These are phyloP conservation scores for Elsinoe necatrix DNA, from an alignment of 2,329 filamentous ascomycete species.

Conservation along the genomic window DNA sequence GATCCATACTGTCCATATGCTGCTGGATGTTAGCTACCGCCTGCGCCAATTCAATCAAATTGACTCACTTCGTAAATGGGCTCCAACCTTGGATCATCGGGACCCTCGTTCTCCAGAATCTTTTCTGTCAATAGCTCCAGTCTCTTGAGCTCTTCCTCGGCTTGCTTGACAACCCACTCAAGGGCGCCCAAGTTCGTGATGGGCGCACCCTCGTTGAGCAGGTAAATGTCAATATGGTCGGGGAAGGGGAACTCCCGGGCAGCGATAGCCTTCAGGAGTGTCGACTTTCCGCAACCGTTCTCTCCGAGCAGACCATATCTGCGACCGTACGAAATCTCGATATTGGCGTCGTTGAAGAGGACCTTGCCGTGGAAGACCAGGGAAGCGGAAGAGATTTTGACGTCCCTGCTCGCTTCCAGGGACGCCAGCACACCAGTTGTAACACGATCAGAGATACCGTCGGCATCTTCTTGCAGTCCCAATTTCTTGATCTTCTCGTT, in stretches of 20 bases:
- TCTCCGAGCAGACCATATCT: constrained; percentile 93
- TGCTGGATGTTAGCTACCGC: constrained; percentile 31
- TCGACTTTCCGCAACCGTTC: constrained; percentile 99
- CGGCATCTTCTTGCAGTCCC: constrained; percentile 86
- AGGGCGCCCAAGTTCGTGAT: constrained; percentile 81
- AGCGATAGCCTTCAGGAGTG: constrained; percentile 89
- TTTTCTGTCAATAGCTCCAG: constrained; percentile 84
- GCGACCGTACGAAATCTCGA: constrained; percentile 87
- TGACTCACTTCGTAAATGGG: constrained; percentile 84
- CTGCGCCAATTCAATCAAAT: neutral
- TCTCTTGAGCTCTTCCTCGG: constrained; percentile 82
- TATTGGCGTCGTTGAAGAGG: constrained; percentile 82
- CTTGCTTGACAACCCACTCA: constrained; percentile 95
- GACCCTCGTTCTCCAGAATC: constrained; percentile 83
- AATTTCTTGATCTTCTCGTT: constrained; percentile 78
- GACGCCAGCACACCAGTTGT: constrained; percentile 95
- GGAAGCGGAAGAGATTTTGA: constrained; percentile 90
- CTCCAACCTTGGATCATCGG: constrained; percentile 80
- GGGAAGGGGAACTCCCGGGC: constrained; percentile 92
- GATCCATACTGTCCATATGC: constrained; percentile 99
- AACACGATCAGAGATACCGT: constrained; percentile 93
- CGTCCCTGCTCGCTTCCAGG: constrained; percentile 74
- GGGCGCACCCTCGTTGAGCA: constrained; percentile 93
- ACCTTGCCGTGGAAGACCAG: constrained; percentile 97
- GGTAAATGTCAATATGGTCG: constrained; percentile 94